phyloP scores from a whole-genome alignment of 1,139 yeast genomes.

The Kodamaea fungicola region DNA sequence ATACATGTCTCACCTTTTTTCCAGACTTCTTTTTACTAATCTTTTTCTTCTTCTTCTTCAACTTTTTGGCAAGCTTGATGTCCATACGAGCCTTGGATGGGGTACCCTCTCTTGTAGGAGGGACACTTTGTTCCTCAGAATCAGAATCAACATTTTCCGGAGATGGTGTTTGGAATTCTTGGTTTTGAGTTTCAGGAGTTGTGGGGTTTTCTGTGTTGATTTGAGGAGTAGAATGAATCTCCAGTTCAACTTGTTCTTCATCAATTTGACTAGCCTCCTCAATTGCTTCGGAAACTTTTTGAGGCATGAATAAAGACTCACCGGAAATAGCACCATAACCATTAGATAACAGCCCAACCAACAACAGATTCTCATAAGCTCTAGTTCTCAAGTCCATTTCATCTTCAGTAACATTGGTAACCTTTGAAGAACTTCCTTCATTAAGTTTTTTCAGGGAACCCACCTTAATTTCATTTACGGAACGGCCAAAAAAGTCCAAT shows the following conservation, averaged over 20 bases:
- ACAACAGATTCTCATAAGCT: conserved; percentile 26
- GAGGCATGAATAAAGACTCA: not conserved
- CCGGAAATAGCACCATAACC: conserved; percentile 3
- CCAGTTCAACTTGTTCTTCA: not conserved
- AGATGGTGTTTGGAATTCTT: not conserved
- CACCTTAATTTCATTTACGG: conserved; percentile 16
- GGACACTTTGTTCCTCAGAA: not conserved
- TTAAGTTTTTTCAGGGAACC: conserved; percentile 23
- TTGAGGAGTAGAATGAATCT: not conserved
- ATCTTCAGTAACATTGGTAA: conserved; percentile 39
- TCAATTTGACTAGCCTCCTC: not conserved
- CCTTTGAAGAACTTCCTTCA: conserved; percentile 18
- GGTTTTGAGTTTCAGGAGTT: not conserved
- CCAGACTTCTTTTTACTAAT: conserved; percentile 5
- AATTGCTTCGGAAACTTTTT: not conserved
- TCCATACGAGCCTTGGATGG: conserved; percentile 2
- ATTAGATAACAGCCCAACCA: not conserved
- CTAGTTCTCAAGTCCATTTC: conserved; percentile 39
- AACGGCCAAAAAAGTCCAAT: conserved; percentile 60
- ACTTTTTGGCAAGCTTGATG: conserved; percentile 3
- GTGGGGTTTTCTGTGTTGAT: not conserved
- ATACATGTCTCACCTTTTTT: conserved; percentile 4
- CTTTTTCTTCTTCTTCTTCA: conserved; percentile 7
- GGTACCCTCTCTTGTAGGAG: conserved; percentile 4
- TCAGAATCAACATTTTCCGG: not conserved